Conservation (phyloP, 441 rosid genomes). For the Jatropha podagrica region DNA sequence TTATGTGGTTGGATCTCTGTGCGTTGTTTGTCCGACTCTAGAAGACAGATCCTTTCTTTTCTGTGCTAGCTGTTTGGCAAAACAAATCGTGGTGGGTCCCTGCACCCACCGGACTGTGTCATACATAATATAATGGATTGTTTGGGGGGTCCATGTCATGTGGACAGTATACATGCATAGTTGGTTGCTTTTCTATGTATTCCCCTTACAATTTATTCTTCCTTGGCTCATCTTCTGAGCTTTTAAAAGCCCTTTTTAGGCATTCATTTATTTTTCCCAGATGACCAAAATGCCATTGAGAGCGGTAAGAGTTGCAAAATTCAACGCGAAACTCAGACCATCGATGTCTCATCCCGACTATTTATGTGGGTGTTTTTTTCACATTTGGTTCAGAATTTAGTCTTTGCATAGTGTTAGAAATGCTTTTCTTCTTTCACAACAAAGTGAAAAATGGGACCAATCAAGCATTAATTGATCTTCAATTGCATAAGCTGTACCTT, state of each 20-base stretch:
- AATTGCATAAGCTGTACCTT: no score
- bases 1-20: slow-evolving; percentile 20
- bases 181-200: slow-evolving; percentile 20
- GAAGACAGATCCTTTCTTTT: slow-evolving; percentile 22
- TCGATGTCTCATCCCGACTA: not conserved
- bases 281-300: slow-evolving; percentile 7
- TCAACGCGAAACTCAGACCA: slow-evolving; percentile 12
- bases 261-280: not conserved
- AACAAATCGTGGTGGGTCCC: slow-evolving; percentile 45
- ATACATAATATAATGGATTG: not conserved
- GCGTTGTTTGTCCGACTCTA: slow-evolving; percentile 26
- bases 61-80: slow-evolving; percentile 50
- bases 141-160: slow-evolving; percentile 35
- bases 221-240: not conserved
- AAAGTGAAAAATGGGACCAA: no score
- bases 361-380: not conserved
- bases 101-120: slow-evolving; percentile 15
- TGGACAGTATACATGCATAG: slow-evolving; percentile 22
- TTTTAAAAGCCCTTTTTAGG: not conserved
- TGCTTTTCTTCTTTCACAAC: no score
- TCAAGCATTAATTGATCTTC: no score
- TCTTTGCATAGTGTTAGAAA: no score
- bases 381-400: no score
- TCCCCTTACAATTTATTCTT: not conserved
- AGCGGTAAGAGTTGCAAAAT: slow-evolving; percentile 9